phyloP scores from a whole-genome alignment of 306 rosid genomes.

The Vigna reflexopilosa region DNA sequence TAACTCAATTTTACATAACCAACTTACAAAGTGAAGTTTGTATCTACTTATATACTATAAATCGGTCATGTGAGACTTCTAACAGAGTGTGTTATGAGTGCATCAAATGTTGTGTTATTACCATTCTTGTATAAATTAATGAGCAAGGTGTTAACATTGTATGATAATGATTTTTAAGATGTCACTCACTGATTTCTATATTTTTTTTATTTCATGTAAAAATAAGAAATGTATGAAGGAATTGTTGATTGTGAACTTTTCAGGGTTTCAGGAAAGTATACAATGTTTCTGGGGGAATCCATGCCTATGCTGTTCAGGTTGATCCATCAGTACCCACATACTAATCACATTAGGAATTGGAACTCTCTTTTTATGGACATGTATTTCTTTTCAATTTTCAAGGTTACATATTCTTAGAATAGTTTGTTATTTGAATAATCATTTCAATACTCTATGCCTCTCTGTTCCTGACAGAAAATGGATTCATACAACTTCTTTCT shows the following conservation, averaged over 20 bases:
- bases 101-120: too few relatives aligned
- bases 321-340: conserved; percentile 91
- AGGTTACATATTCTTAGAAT: not conserved
- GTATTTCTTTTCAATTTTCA: not conserved
- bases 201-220: not conserved
- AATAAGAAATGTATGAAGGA: not conserved
- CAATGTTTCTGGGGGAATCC: conserved; percentile 87
- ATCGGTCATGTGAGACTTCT: too few relatives aligned
- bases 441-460: too few relatives aligned
- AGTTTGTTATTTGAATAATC: too few relatives aligned
- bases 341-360: conserved; percentile 47
- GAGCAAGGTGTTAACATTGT: not conserved
- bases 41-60: too few relatives aligned
- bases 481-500: too few relatives aligned
- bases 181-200: not conserved
- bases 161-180: not conserved
- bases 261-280: conserved; percentile 87
- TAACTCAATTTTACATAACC: too few relatives aligned
- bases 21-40: too few relatives aligned
- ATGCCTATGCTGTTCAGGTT: conserved; percentile 77
- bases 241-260: conserved; percentile 37
- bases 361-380: conserved; percentile 14
- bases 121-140: too few relatives aligned
- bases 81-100: too few relatives aligned
- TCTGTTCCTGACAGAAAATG: too few relatives aligned